Evolutionary conservation across 768 basidiomycete genomes (phyloP).

Genomic region (Ramaria sp.): DNA sequence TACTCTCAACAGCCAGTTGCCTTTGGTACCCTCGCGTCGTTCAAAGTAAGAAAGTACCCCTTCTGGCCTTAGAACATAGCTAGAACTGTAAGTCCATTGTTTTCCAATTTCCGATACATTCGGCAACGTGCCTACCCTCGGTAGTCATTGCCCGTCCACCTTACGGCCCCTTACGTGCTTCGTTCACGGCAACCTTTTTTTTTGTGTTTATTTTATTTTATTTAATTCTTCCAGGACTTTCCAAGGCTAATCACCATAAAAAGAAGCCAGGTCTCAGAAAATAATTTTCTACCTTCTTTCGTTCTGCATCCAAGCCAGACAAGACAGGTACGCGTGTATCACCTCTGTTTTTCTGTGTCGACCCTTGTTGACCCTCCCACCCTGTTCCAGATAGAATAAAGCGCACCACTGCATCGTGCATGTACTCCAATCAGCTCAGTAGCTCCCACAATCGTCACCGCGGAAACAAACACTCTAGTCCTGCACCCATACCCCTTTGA

Average conservation of each 20-base stretch:
- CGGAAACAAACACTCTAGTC: conserved; percentile 75
- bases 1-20: background rate
- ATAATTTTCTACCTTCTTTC: background rate
- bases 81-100: background rate
- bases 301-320: background rate
- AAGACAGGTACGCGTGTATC: too few species aligned
- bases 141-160: background rate
- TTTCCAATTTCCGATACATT: background rate
- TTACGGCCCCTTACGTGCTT: background rate
- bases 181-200: too few species aligned
- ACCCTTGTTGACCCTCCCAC: background rate
- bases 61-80: background rate
- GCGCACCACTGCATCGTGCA: conserved; percentile 32
- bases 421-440: conserved; percentile 93
- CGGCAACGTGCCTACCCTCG: background rate
- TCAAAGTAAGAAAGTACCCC: background rate
- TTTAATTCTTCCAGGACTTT: background rate
- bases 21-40: background rate
- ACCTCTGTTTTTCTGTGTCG: background rate
- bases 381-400: background rate
- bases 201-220: too few species aligned
- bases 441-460: conserved; percentile 81
- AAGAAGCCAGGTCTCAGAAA: background rate
- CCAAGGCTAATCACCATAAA: background rate
- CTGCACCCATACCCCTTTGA: conserved; percentile 32